These are phyloP conservation scores for Scenedesmus sp. DNA, from an alignment of 163 green algal species.

Conservation along the genomic window DNA sequence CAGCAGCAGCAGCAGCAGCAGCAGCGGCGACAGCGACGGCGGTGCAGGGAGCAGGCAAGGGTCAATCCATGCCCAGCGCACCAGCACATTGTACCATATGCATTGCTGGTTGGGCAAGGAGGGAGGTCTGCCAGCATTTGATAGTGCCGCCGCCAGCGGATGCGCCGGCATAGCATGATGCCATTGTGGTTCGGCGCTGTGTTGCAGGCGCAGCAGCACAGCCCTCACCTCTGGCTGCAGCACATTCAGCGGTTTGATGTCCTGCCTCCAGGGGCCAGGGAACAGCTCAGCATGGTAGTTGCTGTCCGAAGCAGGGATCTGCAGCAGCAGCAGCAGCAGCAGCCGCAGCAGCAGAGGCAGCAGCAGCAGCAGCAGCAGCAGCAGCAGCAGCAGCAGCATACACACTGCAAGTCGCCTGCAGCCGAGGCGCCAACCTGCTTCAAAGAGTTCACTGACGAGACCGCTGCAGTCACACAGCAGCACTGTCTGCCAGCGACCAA, in stretches of 20 bases:
- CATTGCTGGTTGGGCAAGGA: too few species aligned
- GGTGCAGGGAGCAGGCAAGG: not conserved
- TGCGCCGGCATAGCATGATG: too few species aligned
- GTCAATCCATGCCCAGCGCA: not conserved
- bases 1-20: not conserved
- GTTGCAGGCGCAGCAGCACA: not conserved
- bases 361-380: too few species aligned
- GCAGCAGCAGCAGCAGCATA: not conserved
- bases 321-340: not conserved
- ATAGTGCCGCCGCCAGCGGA: too few species aligned
- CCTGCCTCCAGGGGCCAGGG: conserved; percentile 26
- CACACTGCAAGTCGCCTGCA: not conserved
- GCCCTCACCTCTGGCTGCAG: conserved; percentile 17
- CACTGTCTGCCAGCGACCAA: not conserved
- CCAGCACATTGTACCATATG: too few species aligned
- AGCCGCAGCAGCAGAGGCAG: not conserved
- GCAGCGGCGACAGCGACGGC: too few species aligned
- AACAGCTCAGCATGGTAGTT: conserved; percentile 46
- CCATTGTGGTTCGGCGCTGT: not conserved
- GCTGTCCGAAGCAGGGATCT: conserved; percentile 13
- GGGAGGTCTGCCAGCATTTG: too few species aligned
- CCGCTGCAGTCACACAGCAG: not conserved
- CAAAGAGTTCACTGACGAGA: too few species aligned
- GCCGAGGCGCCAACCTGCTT: too few species aligned
- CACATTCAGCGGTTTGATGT: conserved; percentile 24